phyloP scores from a whole-genome alignment of 2,329 filamentous ascomycete genomes.

The Byssochlamys sp. region DNA sequence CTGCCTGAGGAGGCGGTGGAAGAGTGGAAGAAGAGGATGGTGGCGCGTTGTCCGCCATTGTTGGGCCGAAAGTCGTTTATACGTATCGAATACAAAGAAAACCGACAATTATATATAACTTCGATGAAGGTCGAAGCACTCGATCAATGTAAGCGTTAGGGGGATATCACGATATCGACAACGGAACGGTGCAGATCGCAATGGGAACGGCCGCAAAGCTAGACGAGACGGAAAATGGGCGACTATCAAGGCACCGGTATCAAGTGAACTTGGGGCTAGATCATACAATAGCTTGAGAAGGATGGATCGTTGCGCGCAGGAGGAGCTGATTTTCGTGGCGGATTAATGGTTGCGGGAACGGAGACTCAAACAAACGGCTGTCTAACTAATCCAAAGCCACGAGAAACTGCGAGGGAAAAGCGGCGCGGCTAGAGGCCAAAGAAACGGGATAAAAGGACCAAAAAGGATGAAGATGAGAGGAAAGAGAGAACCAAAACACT shows the following conservation, averaged over 20 bases:
- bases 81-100: neutral
- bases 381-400: slow-evolving; percentile 3
- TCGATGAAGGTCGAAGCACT: neutral
- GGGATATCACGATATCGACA: neutral
- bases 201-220: neutral
- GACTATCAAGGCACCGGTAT: neutral
- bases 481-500: slow-evolving; percentile 7
- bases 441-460: slow-evolving; percentile 1
- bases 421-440: slow-evolving; percentile 3
- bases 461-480: slow-evolving; percentile 5
- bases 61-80: neutral
- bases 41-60: slow-evolving; percentile 70
- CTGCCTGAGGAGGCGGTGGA: slow-evolving; percentile 58
- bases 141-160: neutral
- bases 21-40: slow-evolving; percentile 55
- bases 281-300: slow-evolving; percentile 7
- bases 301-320: neutral
- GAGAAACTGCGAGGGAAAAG: slow-evolving; percentile 4
- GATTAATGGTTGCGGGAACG: slow-evolving; percentile 3
- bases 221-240: slow-evolving; percentile 5
- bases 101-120: neutral
- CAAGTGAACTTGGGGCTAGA: neutral
- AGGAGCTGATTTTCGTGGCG: slow-evolving; percentile 4
- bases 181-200: neutral
- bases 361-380: neutral